These are phyloP conservation scores for Ulota crispa DNA, from an alignment of 225 moss, liverwort and hornwort genomes.

Conservation along the genomic window DNA sequence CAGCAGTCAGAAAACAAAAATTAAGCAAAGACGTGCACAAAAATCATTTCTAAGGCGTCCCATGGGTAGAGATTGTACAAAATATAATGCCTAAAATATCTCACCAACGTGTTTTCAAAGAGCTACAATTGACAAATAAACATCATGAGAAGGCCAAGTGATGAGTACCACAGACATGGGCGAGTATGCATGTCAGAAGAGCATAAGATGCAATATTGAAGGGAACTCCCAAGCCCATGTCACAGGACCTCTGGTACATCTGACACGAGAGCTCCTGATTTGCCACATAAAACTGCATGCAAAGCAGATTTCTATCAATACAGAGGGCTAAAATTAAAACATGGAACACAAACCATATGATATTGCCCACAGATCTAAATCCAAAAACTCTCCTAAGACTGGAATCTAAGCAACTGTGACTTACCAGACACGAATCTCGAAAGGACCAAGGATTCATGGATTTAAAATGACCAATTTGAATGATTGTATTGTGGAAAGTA, in stretches of 20 bases:
- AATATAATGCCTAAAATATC: background rate
- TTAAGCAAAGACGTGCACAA: background rate
- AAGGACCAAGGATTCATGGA: background rate
- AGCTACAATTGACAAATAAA: background rate
- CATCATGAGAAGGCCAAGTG: background rate
- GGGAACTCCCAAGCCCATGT: constrained; percentile 95
- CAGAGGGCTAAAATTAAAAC: background rate
- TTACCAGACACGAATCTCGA: background rate
- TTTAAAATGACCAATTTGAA: background rate
- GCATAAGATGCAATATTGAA: constrained; percentile 97
- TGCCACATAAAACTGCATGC: constrained; percentile 86
- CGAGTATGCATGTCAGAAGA: constrained; percentile 87
- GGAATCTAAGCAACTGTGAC: background rate
- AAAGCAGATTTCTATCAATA: background rate
- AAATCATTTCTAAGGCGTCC: background rate
- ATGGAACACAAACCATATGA: background rate
- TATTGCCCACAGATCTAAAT: background rate
- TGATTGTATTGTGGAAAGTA: background rate
- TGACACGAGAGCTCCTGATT: constrained; percentile 90
- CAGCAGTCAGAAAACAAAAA: background rate
- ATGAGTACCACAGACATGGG: constrained; percentile 79
- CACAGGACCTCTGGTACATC: constrained; percentile 98
- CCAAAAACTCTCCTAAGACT: background rate
- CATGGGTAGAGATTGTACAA: background rate
- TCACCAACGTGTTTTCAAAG: background rate